These are phyloP conservation scores for Dimocarpus longan DNA, from an alignment of 345 rosid species.

Conservation along the genomic window DNA sequence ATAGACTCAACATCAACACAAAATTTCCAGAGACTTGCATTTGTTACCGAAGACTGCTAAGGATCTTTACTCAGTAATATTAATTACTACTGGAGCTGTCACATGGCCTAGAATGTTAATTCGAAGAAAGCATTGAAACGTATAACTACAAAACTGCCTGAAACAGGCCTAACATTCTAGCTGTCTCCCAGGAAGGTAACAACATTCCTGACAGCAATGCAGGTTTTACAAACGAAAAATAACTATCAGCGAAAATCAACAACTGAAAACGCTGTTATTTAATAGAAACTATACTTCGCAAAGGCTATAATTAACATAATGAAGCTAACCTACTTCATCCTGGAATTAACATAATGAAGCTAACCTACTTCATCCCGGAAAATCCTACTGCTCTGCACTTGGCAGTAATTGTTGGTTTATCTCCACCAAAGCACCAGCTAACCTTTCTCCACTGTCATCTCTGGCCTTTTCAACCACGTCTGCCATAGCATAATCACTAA, in stretches of 20 bases:
- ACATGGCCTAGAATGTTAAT: neutral
- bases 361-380: constrained; percentile 9
- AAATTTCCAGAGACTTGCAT: neutral
- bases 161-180: neutral
- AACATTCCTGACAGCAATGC: neutral
- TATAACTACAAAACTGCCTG: constrained; percentile 15
- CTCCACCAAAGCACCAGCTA: constrained; percentile 16
- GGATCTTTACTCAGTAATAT: too few relatives aligned
- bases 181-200: neutral
- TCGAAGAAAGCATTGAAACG: neutral
- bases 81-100: neutral
- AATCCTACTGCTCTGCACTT: constrained; percentile 18
- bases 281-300: neutral
- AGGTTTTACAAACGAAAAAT: constrained; percentile 1
- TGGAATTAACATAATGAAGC: constrained; percentile 4
- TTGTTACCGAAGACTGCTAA: too few relatives aligned
- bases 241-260: neutral
- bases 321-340: constrained; percentile 12
- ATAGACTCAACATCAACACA: neutral
- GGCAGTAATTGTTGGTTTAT: constrained; percentile 16
- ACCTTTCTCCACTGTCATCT: constrained; percentile 15
- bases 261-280: neutral
- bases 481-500: neutral
- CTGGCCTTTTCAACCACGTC: constrained; percentile 23
- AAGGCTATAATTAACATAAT: constrained; percentile 6